Evolutionary conservation across 106 monocot genomes (phyloP).

Genomic region (Platanthera zijinensis): DNA sequence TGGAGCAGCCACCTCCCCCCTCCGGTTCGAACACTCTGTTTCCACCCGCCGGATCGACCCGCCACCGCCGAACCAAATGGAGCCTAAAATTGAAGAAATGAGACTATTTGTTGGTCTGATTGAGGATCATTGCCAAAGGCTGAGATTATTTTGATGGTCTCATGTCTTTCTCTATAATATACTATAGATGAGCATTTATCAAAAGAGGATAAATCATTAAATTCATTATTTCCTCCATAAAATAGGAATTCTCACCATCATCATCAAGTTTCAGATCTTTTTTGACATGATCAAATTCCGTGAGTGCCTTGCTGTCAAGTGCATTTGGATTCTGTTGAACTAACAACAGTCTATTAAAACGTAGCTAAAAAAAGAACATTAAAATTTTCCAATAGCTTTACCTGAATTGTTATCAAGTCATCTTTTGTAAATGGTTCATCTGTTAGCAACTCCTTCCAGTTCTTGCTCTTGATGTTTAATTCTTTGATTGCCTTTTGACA

Average conservation of each 20-base stretch:
- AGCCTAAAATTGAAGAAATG: too few relatives aligned
- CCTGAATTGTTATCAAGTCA: slow-evolving; percentile 95
- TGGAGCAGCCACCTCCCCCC: too few relatives aligned
- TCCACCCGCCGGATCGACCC: too few relatives aligned
- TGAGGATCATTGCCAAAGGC: too few relatives aligned
- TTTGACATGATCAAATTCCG: slow-evolving; percentile 97
- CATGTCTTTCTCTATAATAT: too few relatives aligned
- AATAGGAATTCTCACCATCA: slow-evolving; percentile 49
- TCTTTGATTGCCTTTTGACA: slow-evolving; percentile 81
- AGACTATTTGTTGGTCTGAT: too few relatives aligned
- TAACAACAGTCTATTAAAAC: neutral
- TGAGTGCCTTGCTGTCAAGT: slow-evolving; percentile 72
- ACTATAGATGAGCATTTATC: neutral
- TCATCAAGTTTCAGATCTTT: slow-evolving; percentile 82
- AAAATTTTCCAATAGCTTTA: slow-evolving; percentile 4
- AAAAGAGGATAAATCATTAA: neutral
- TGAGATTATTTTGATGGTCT: too few relatives aligned
- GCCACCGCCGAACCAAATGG: too few relatives aligned
- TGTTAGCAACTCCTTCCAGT: slow-evolving; percentile 93
- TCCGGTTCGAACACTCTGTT: too few relatives aligned
- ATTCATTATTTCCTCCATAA: neutral
- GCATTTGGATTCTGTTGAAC: slow-evolving; percentile 80
- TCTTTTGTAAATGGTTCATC: slow-evolving; percentile 91
- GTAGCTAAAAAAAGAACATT: neutral
- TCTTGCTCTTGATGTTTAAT: slow-evolving; percentile 87